A percentile compares a stretch with the other conserved stretches of the same genome.
These are phyloP conservation scores for Colletotrichum sp. DNA, from an alignment of 2,329 filamentous ascomycete species.

Conservation along the genomic window DNA sequence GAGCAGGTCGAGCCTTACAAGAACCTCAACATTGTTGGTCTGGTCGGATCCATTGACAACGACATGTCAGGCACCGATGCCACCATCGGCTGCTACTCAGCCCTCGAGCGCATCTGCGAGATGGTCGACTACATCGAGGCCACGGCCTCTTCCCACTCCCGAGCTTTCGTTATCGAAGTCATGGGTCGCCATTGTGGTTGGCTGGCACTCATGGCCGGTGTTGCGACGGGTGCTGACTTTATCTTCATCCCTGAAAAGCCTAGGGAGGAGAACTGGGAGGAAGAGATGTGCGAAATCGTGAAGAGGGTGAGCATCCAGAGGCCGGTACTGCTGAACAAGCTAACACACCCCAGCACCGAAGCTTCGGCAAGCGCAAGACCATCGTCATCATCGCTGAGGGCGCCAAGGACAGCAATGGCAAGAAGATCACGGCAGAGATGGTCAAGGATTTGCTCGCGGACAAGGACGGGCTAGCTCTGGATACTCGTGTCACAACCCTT, in stretches of 20 bases:
- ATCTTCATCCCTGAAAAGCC: slow-evolving; percentile 97
- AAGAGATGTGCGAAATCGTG: slow-evolving; percentile 84
- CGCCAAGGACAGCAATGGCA: slow-evolving; percentile 82
- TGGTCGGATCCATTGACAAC: slow-evolving; percentile 98
- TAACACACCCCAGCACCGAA: slow-evolving; percentile 68
- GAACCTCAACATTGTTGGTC: slow-evolving; percentile 92
- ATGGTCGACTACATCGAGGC: slow-evolving; percentile 97
- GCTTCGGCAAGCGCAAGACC: slow-evolving; percentile 91
- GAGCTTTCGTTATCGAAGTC: slow-evolving; percentile 97
- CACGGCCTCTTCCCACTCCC: slow-evolving; percentile 90
- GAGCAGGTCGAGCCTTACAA: slow-evolving; percentile 78
- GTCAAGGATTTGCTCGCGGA: slow-evolving; percentile 90
- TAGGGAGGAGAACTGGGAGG: slow-evolving; percentile 83
- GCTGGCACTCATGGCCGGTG: slow-evolving; percentile 94
- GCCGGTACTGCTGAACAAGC: background rate
- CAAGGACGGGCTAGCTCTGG: slow-evolving; percentile 76
- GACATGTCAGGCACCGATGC: slow-evolving; percentile 97
- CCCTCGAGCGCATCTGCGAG: slow-evolving; percentile 90
- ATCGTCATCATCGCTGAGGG: slow-evolving; percentile 98
- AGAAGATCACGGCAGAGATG: slow-evolving; percentile 79
- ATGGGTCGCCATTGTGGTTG: slow-evolving; percentile 99
- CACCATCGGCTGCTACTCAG: slow-evolving; percentile 96
- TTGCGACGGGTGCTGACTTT: slow-evolving; percentile 94
- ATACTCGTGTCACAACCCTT: slow-evolving; percentile 92
- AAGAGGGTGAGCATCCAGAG: slow-evolving; percentile 57